Evolutionary conservation across 192 early-diverging fungal genomes (phyloP).

Genomic region (Entomortierella beljakovae): DNA sequence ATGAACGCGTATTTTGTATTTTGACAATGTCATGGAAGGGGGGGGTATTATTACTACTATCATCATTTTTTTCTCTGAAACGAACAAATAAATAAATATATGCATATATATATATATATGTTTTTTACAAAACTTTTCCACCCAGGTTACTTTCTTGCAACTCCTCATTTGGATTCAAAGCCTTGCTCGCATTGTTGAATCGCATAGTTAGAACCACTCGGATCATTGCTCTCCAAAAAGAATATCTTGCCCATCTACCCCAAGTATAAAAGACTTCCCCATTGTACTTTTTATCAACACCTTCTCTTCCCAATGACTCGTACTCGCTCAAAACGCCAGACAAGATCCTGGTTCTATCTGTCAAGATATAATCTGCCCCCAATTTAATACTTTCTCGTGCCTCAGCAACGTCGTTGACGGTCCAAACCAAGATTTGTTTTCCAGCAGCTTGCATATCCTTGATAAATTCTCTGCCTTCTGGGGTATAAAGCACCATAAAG

Average conservation of each 20-base stretch:
- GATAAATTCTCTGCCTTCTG: slow-evolving; percentile 59
- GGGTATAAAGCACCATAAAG: slow-evolving; percentile 50
- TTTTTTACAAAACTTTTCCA: background rate
- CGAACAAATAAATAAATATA: too few relatives aligned
- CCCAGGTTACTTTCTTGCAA: background rate
- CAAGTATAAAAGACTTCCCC: slow-evolving; percentile 41
- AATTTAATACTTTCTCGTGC: slow-evolving; percentile 57
- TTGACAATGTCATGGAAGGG: too few relatives aligned
- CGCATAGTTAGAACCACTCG: slow-evolving; percentile 28
- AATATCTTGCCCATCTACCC: slow-evolving; percentile 35
- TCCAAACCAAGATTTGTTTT: slow-evolving; percentile 64
- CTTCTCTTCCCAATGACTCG: slow-evolving; percentile 28
- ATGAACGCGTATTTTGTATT: too few relatives aligned
- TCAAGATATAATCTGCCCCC: slow-evolving; percentile 63
- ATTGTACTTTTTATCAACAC: slow-evolving; percentile 33
- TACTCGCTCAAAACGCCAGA: slow-evolving; percentile 35
- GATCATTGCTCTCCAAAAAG: slow-evolving; percentile 38
- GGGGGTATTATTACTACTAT: too few relatives aligned
- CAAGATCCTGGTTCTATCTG: slow-evolving; percentile 55
- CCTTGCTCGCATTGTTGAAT: slow-evolving; percentile 35
- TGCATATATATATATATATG: background rate
- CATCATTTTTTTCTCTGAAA: too few relatives aligned
- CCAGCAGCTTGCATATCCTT: slow-evolving; percentile 59
- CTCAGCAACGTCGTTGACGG: slow-evolving; percentile 56
- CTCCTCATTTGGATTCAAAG: slow-evolving; percentile 6